phyloP scores from a whole-genome alignment of 352 stramenopile genomes.

The Phytophthora sp. region DNA sequence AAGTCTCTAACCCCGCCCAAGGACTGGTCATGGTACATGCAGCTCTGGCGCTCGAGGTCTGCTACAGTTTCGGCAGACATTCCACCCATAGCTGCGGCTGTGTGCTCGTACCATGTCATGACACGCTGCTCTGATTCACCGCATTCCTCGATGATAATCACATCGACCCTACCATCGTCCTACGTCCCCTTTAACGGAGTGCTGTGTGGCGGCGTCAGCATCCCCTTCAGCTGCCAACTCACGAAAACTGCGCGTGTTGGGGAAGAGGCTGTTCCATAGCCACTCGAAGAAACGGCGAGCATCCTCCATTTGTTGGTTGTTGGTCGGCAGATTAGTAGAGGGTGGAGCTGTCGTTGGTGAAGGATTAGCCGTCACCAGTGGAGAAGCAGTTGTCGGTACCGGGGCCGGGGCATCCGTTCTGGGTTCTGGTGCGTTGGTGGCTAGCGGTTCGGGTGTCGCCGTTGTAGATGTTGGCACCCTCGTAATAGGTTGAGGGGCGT shows the following conservation, averaged over 20 bases:
- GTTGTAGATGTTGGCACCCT: not conserved
- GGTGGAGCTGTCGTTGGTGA: no score
- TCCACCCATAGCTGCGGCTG: slow-evolving; percentile 28
- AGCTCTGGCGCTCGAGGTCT: slow-evolving; percentile 54
- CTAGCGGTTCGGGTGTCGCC: not conserved
- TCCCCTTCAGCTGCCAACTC: not conserved
- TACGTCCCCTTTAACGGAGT: slow-evolving; percentile 1
- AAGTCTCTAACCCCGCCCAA: slow-evolving; percentile 44
- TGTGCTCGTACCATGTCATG: slow-evolving; percentile 40
- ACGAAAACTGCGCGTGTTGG: slow-evolving; percentile 7
- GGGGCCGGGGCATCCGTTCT: not conserved
- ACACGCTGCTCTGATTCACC: slow-evolving; percentile 30
- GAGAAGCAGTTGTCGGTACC: slow-evolving; percentile 3
- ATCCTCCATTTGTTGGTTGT: slow-evolving; percentile 2
- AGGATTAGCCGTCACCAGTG: not conserved
- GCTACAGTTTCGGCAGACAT: slow-evolving; percentile 32
- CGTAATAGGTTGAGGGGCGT: not conserved
- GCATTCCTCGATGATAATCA: slow-evolving; percentile 38
- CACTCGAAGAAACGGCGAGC: slow-evolving; percentile 13
- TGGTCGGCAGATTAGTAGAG: not conserved
- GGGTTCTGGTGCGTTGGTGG: no score
- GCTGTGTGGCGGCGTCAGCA: not conserved
- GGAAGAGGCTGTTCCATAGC: slow-evolving; percentile 14
- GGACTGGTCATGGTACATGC: slow-evolving; percentile 49
- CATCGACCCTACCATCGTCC: slow-evolving; percentile 25